Percentiles rank a stretch among this genome's conserved stretches.
These are phyloP conservation scores for Climacium dendroides DNA, from an alignment of 225 moss, liverwort and hornwort genomes.

Conservation along the genomic window DNA sequence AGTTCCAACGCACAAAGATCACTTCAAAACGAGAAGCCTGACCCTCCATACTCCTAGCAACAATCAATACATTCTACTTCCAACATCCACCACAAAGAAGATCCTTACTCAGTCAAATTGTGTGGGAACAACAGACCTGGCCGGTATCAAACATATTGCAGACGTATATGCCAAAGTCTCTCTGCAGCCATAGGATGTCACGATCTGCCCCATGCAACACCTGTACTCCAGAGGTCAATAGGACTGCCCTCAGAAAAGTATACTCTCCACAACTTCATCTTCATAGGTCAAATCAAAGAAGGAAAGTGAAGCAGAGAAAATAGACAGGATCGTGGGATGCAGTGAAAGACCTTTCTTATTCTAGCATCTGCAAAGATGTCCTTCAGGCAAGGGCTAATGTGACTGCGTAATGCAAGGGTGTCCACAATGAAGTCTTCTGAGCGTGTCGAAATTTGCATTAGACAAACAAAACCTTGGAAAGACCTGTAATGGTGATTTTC, in stretches of 20 bases:
- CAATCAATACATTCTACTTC: background rate
- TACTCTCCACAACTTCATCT: background rate
- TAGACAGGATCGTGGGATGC: background rate
- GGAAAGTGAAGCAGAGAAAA: background rate
- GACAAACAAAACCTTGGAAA: slow-evolving; percentile 95
- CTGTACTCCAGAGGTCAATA: slow-evolving; percentile 19
- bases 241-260: background rate
- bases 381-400: slow-evolving; percentile 58
- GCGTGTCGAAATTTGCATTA: slow-evolving; percentile 96
- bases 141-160: slow-evolving; percentile 99
- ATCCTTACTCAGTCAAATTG: background rate
- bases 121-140: slow-evolving; percentile 40
- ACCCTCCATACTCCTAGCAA: background rate
- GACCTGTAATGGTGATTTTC: slow-evolving; percentile 97
- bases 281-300: background rate
- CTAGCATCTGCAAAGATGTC: slow-evolving; percentile 57
- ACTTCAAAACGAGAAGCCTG: background rate
- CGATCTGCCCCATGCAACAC: slow-evolving; percentile 96
- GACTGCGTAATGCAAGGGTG: slow-evolving; percentile 73
- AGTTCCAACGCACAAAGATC: background rate
- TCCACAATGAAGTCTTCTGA: slow-evolving; percentile 91
- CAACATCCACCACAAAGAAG: background rate
- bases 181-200: slow-evolving; percentile 92
- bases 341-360: slow-evolving; percentile 51
- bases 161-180: slow-evolving; percentile 92